phyloP scores from a whole-genome alignment of 2,329 filamentous ascomycete species.

The Diaporthe sp. region DNA sequence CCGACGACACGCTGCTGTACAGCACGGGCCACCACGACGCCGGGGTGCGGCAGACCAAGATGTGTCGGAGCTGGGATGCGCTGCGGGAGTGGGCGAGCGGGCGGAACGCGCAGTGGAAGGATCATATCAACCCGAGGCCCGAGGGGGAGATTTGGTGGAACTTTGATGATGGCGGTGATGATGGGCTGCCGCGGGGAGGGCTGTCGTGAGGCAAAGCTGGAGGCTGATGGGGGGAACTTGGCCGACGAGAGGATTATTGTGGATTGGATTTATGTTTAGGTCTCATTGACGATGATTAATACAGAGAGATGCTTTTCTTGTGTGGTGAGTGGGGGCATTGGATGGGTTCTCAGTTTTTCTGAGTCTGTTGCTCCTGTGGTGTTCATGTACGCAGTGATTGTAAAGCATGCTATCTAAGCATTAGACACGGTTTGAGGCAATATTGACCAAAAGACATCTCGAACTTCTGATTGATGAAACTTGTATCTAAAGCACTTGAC shows the following conservation, averaged over 20 bases:
- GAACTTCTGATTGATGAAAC: neutral
- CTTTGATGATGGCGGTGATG: neutral
- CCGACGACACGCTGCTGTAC: constrained; percentile 48
- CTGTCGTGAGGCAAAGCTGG: neutral
- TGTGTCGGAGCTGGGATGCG: constrained; percentile 47
- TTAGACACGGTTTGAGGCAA: no score
- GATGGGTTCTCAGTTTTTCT: no score
- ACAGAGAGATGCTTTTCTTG: neutral
- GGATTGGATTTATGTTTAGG: neutral
- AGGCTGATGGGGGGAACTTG: neutral
- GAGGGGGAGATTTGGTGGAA: neutral
- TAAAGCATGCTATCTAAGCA: neutral
- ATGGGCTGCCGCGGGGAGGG: neutral
- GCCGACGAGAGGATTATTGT: neutral
- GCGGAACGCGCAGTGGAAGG: neutral
- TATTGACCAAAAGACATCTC: no score
- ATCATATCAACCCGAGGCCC: neutral
- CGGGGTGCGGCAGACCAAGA: constrained; percentile 44
- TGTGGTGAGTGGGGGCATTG: no score
- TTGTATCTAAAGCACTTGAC: neutral
- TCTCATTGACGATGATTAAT: neutral
- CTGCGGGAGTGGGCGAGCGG: constrained; percentile 43
- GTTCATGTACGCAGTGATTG: neutral
- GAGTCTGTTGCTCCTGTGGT: neutral
- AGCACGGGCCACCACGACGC: constrained; percentile 40